A percentile compares a stretch with the other conserved stretches of the same genome.
These are phyloP conservation scores for Mangifera indica DNA, from an alignment of 345 rosid genomes.

Conservation along the genomic window DNA sequence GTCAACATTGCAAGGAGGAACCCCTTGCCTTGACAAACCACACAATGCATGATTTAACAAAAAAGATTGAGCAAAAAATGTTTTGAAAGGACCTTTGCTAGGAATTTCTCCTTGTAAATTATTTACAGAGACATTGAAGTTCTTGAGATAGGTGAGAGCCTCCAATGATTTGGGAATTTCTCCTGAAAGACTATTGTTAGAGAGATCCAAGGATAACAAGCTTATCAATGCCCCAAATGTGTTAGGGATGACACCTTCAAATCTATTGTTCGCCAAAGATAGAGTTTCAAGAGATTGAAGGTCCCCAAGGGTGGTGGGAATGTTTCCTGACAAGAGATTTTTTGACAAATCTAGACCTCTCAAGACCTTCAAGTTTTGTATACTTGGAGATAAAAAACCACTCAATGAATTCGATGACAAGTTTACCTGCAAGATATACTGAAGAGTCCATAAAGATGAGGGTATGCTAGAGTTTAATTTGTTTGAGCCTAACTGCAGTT, in stretches of 20 bases:
- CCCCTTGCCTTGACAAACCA: conserved; percentile 1
- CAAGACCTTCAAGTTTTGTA: neutral
- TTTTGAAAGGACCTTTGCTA: conserved; percentile 11
- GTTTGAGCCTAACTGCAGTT: conserved; percentile 3
- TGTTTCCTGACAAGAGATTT: conserved; percentile 1
- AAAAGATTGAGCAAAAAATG: neutral
- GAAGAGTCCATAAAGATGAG: neutral
- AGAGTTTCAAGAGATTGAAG: neutral
- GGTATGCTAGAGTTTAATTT: conserved; percentile 19
- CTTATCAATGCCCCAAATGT: neutral
- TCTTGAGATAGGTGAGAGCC: neutral
- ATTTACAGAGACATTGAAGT: neutral
- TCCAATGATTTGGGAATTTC: too few species aligned
- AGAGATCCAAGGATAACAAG: neutral
- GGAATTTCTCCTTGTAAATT: neutral
- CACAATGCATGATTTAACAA: conserved; percentile 8
- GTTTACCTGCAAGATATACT: conserved; percentile 11
- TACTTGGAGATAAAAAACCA: neutral
- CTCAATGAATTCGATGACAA: conserved; percentile 21
- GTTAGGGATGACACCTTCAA: conserved; percentile 11
- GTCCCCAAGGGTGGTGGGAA: conserved; percentile 8
- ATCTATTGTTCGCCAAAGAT: neutral
- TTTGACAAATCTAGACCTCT: neutral
- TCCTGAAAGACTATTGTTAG: neutral
- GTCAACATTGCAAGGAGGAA: neutral